These are phyloP conservation scores for Chalara sp. DNA, from an alignment of 2,329 filamentous ascomycete genomes.

Conservation along the genomic window DNA sequence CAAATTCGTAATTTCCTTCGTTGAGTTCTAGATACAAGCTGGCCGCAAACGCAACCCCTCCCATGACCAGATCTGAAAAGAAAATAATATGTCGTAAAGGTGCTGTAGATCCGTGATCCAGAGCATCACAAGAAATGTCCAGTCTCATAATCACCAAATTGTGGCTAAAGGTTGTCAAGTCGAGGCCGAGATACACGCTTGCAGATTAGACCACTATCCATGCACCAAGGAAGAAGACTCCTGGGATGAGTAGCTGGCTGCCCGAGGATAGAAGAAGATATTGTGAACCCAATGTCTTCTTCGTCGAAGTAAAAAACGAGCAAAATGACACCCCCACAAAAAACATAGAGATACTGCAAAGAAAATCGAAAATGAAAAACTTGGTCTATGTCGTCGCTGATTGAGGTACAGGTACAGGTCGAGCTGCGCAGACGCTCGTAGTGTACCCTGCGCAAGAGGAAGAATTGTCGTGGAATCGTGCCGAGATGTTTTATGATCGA, in stretches of 20 bases:
- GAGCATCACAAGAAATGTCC: not conserved
- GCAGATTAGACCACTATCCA: not conserved
- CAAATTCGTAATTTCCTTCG: conserved; percentile 10
- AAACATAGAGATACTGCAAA: conserved; percentile 15
- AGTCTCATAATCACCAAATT: not conserved
- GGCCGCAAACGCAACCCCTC: conserved; percentile 11
- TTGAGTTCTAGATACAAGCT: conserved; percentile 23
- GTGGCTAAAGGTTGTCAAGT: not conserved
- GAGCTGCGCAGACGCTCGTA: conserved; percentile 26
- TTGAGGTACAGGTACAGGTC: conserved; percentile 27
- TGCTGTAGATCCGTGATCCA: not conserved
- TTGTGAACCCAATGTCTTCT: too few species aligned
- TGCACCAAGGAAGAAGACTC: not conserved
- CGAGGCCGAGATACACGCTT: not conserved
- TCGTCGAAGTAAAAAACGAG: conserved; percentile 8
- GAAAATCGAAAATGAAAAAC: conserved; percentile 15
- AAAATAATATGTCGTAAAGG: conserved; percentile 15
- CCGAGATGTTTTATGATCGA: conserved; percentile 23
- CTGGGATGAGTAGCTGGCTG: not conserved
- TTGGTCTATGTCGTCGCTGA: conserved; percentile 20
- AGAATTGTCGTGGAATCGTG: conserved; percentile 21
- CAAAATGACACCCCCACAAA: conserved; percentile 21
- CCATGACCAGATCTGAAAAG: conserved; percentile 8
- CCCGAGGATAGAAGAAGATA: too few species aligned
- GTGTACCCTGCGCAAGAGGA: conserved; percentile 25